Evolutionary conservation across 345 rosid genomes (phyloP).

Genomic region (Eucalyptus albens): DNA sequence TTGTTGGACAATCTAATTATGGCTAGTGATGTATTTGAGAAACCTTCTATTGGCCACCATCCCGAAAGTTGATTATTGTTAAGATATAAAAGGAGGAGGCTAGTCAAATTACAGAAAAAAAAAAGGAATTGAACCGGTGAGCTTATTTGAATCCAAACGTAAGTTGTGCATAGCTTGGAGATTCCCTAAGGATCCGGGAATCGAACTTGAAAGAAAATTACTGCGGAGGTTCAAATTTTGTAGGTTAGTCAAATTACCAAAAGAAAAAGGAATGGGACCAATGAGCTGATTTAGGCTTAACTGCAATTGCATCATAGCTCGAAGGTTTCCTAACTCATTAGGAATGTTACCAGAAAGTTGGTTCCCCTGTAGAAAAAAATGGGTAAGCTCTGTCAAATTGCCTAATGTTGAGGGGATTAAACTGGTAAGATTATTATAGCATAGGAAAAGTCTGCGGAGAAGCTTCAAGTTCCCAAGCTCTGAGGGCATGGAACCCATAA

Average conservation of each 20-base stretch:
- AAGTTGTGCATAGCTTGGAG: accelerated
- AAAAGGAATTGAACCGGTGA: too few species aligned
- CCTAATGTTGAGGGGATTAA: not conserved
- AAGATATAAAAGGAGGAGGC: accelerated
- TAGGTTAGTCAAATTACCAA: accelerated
- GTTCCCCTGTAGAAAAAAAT: accelerated
- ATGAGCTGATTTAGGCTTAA: too few species aligned
- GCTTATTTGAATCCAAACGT: accelerated
- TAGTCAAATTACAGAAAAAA: too few species aligned
- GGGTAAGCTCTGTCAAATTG: not conserved
- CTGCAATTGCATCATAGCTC: accelerated
- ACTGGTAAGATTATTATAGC: not conserved
- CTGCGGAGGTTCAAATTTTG: accelerated
- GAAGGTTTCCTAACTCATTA: too few species aligned
- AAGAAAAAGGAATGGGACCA: too few species aligned
- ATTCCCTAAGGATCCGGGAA: accelerated
- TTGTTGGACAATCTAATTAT: accelerated
- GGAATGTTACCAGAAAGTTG: too few species aligned
- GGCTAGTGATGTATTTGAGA: too few species aligned
- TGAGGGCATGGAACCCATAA: conserved; percentile 4
- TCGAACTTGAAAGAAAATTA: too few species aligned
- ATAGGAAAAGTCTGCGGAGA: not conserved
- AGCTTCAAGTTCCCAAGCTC: not conserved
- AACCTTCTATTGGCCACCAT: too few species aligned
- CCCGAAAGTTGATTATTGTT: accelerated